Conservation (phyloP, 2,329 filamentous ascomycete species). For the Apiospora arundinis region DNA sequence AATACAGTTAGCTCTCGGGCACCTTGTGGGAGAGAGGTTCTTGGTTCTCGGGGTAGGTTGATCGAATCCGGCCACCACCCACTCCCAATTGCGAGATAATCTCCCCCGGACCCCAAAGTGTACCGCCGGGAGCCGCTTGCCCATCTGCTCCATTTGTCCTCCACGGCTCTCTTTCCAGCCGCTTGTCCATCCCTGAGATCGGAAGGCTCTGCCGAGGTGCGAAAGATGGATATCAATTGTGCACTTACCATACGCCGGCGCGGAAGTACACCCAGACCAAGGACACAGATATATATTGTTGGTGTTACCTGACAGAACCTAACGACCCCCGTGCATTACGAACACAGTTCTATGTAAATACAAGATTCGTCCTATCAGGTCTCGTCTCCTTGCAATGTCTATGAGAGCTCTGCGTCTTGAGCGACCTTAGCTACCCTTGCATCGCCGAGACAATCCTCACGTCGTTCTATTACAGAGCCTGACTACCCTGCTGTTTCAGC, state of each 20-base stretch:
- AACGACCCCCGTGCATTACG: not conserved
- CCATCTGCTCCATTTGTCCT: not conserved
- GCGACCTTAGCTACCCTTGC: not conserved
- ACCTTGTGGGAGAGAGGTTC: not conserved
- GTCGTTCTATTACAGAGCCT: not conserved
- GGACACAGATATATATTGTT: not conserved
- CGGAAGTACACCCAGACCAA: not conserved
- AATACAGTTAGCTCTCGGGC: not conserved
- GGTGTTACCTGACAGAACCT: not conserved
- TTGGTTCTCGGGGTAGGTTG: not conserved
- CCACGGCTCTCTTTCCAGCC: not conserved
- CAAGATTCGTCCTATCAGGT: not conserved
- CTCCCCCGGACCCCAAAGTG: not conserved
- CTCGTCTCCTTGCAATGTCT: not conserved
- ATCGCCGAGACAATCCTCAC: not conserved
- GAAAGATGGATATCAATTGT: not conserved
- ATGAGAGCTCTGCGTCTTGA: not conserved
- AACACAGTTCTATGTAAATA: not conserved
- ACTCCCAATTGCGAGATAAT: not conserved
- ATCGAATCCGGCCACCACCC: not conserved
- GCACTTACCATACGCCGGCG: not conserved
- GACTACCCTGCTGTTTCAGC: not conserved
- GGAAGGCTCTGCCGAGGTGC: conserved; percentile 2
- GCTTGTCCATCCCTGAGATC: not conserved
- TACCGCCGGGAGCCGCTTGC: not conserved